phyloP scores from a whole-genome alignment of 108 stramenopile genomes.

The Fragilaria crotonensis region DNA sequence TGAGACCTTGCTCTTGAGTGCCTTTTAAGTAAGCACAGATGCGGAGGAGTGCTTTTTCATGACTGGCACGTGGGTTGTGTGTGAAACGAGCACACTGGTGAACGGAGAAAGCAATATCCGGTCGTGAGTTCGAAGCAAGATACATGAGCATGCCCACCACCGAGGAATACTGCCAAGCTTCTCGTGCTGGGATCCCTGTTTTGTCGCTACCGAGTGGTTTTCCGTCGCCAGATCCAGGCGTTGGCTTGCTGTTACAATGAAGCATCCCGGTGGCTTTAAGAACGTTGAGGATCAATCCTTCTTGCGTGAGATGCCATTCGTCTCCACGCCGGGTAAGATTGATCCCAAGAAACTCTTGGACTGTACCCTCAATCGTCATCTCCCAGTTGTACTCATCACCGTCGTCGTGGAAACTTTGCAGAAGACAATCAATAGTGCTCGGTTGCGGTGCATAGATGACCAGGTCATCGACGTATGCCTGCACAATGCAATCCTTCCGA shows the following conservation, averaged over 20 bases:
- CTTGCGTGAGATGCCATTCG: slow-evolving; percentile 12
- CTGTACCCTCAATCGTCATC: slow-evolving; percentile 11
- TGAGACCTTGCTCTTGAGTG: slow-evolving; percentile 25
- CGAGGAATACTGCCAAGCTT: slow-evolving; percentile 21
- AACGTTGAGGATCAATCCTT: slow-evolving; percentile 9
- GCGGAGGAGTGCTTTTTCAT: slow-evolving; percentile 28
- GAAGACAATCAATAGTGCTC: no score
- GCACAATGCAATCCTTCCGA: no score
- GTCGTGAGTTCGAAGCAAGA: slow-evolving; percentile 12
- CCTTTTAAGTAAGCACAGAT: slow-evolving; percentile 35
- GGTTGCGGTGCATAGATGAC: no score
- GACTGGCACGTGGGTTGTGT: slow-evolving; percentile 18
- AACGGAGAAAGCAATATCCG: slow-evolving; percentile 23
- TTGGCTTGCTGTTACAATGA: background rate
- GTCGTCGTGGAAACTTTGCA: no score
- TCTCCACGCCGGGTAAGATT: slow-evolving; percentile 8
- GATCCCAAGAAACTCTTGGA: slow-evolving; percentile 37
- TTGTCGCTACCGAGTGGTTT: slow-evolving; percentile 13
- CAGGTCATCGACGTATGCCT: no score
- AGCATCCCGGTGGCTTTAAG: slow-evolving; percentile 1
- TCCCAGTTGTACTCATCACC: no score
- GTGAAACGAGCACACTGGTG: slow-evolving; percentile 40
- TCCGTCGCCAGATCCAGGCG: slow-evolving; percentile 4
- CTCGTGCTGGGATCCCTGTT: slow-evolving; percentile 6
- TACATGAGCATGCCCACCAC: slow-evolving; percentile 31